Evolutionary conservation across 202 grass and related monocot species (phyloP), one percentile per base, ranked within the genome.

Genomic region (Zoysia matrella): DNA sequence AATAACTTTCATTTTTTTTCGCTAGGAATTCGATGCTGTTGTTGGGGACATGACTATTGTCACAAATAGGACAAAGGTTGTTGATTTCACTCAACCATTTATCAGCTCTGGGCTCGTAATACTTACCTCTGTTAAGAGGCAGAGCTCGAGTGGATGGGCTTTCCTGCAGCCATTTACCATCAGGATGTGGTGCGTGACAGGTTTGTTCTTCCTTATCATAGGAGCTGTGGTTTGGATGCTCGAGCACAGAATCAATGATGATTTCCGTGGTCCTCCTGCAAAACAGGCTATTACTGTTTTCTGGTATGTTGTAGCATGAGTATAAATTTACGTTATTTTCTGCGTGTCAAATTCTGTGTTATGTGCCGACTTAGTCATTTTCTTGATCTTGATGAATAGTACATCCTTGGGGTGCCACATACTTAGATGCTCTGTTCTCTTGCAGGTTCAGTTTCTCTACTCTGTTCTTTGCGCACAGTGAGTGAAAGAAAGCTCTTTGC

Each of bases 391-490:
- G 30, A 36, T 36, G 30, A 36, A 36, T 16, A 61, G 36, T 9
- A 61, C 58, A 30, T 36, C 16, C 22, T 16, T 43, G 71, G 6
- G 11, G 72, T 43, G 16, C 12, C 30, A 36, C 30, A 36, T 36
- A 36, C 30, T 36, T 36, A 14, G 76, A 68, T 79, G 64, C 2
- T 73, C 8, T 69, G 11, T 63, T 57, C 39, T 79, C n/a, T 68
- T 82, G 69, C 87, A 97, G 94, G 94, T 97, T 97, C 87, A 91
- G 94, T 79, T 94, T 97, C 82, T 97, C 89, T 51, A 97, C 94
- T 84, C 85, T 97, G 64, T 97, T 97, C 82, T 97, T 97, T 41
- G 83, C 94, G 48, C 94, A 97, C 70, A 88, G 94, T 97, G 83
- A 97, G 91, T 91, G 65, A 84, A 77, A 80, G 3, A 22, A 41